These are phyloP conservation scores for Eremochloa ophiuroides DNA, from an alignment of 176 grass and related monocot species.

Conservation along the genomic window DNA sequence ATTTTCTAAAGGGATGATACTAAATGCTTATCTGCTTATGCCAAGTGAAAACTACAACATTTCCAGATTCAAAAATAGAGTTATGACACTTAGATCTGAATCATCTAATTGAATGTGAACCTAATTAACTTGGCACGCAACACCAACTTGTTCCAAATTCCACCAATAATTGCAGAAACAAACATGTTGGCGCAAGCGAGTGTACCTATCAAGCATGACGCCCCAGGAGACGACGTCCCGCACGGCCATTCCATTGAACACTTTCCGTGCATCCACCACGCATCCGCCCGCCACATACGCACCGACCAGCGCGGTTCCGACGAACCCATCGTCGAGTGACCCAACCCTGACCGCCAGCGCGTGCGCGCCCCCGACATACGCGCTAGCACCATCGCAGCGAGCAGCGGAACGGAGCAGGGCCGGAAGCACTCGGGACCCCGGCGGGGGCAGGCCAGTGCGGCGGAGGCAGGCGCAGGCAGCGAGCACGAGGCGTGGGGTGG, in stretches of 20 bases:
- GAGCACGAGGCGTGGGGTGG: constrained; percentile 22
- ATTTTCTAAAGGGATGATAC: neutral
- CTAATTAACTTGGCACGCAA: neutral
- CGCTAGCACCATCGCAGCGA: neutral
- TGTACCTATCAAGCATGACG: constrained; percentile 77
- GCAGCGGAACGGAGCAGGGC: constrained; percentile 47
- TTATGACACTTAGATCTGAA: neutral
- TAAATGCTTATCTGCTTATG: too few relatives aligned
- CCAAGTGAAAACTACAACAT: too few relatives aligned
- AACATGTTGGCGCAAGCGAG: neutral
- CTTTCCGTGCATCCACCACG: constrained; percentile 33
- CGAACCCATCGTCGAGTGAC: constrained; percentile 48
- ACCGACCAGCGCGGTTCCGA: constrained; percentile 61
- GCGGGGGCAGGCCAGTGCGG: constrained; percentile 25
- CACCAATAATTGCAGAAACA: neutral
- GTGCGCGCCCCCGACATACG: constrained; percentile 25
- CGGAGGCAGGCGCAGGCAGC: constrained; percentile 47
- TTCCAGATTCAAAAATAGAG: neutral
- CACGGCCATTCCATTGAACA: constrained; percentile 59
- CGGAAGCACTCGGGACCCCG: constrained; percentile 51
- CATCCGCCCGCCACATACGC: constrained; percentile 26
- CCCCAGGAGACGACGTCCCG: constrained; percentile 76
- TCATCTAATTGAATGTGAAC: neutral
- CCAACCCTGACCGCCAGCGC: constrained; percentile 42
- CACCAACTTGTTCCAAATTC: neutral